Conservation (phyloP, 352 stramenopile genomes). For the Globisporangium orthogonon region DNA sequence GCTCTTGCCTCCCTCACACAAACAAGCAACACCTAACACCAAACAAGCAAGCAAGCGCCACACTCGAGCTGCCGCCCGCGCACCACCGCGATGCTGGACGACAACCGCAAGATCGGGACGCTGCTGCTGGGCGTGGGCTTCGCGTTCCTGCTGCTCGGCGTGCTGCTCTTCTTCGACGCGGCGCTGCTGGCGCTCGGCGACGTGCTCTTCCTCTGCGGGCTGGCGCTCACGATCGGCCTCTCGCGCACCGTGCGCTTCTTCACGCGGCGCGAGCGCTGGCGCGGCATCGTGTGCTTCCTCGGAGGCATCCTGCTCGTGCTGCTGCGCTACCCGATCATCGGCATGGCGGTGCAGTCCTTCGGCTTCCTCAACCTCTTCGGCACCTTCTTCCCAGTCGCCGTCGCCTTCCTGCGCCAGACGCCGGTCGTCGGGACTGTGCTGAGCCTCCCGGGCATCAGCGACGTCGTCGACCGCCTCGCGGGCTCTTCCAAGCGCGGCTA, state of each 20-base stretch:
- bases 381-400: conserved; percentile 94
- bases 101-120: conserved; percentile 96
- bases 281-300: conserved; percentile 93
- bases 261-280: conserved; percentile 89
- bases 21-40: no score
- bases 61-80: not conserved
- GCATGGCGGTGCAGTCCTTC: conserved; percentile 92
- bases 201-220: conserved; percentile 90
- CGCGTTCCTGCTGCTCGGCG: conserved; percentile 90
- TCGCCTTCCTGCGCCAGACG: conserved; percentile 90
- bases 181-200: conserved; percentile 92
- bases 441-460: conserved; percentile 74
- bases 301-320: conserved; percentile 91
- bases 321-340: conserved; percentile 89
- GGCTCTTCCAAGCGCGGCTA: conserved; percentile 83
- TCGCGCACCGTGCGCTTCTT: conserved; percentile 93
- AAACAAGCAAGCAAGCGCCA: not conserved
- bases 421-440: conserved; percentile 89
- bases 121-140: conserved; percentile 90
- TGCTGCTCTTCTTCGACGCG: conserved; percentile 94
- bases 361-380: conserved; percentile 95
- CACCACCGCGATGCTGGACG: conserved; percentile 55
- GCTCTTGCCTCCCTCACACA: no score
- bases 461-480: conserved; percentile 79
- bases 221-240: conserved; percentile 92